A percentile compares a stretch with the other conserved stretches of the same genome.
Evolutionary conservation across 768 basidiomycete species (phyloP).

Genomic region (Russula ochroleuca): DNA sequence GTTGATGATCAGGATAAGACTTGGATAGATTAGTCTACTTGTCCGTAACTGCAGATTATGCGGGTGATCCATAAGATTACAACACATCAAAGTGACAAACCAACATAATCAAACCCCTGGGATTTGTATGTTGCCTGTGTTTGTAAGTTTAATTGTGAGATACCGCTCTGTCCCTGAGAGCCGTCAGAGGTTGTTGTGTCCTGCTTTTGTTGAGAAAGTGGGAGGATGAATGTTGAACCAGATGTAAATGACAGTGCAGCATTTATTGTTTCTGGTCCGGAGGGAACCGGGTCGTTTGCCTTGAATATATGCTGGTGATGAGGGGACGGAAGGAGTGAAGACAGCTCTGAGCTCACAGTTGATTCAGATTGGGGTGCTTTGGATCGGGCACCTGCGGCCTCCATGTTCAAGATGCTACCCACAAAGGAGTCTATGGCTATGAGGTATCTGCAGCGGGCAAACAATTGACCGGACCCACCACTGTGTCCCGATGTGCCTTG

Average conservation of each 20-base stretch:
- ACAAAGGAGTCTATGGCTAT: not conserved
- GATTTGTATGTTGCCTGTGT: constrained; percentile 19
- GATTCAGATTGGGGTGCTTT: not conserved
- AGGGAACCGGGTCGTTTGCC: not conserved
- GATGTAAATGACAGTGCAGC: not conserved
- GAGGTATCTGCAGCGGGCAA: not conserved
- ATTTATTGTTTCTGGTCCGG: not conserved
- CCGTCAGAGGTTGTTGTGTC: not conserved
- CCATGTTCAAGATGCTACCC: not conserved
- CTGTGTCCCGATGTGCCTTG: constrained; percentile 4
- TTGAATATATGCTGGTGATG: not conserved
- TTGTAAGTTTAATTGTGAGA: constrained; percentile 8
- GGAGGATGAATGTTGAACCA: constrained; percentile 8
- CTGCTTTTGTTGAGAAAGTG: not conserved
- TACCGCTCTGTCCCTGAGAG: not conserved
- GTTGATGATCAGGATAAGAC: too few relatives aligned
- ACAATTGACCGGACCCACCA: not conserved
- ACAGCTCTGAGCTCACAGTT: not conserved
- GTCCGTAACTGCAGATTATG: too few relatives aligned
- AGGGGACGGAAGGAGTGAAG: not conserved
- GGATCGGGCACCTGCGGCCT: not conserved
- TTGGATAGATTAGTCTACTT: too few relatives aligned
- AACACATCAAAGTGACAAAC: too few relatives aligned
- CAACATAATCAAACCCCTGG: not conserved
- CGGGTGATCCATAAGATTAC: too few relatives aligned